phyloP scores from a whole-genome alignment of 2,329 filamentous ascomycete genomes.

The Dactylellina parvicollis region DNA sequence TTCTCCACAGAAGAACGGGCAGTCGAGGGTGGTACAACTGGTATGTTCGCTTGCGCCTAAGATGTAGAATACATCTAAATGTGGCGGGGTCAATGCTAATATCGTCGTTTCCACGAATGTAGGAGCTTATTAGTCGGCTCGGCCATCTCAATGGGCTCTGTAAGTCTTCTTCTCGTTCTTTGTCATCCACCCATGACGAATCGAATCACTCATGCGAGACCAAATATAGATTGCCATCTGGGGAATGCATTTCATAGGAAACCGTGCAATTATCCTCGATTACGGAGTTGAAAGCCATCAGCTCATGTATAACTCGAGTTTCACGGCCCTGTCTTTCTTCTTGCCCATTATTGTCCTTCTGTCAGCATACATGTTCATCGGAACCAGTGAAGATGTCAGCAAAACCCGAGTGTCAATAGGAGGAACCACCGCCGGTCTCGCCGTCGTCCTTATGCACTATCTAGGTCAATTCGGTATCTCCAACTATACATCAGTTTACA shows the following conservation, averaged over 20 bases:
- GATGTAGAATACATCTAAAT: neutral
- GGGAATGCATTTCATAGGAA: constrained; percentile 81
- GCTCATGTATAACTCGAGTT: constrained; percentile 76
- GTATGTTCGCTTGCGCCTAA: constrained; percentile 62
- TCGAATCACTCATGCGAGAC: constrained; percentile 12
- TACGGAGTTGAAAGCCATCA: constrained; percentile 72
- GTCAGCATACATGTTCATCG: constrained; percentile 76
- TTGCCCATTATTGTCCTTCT: constrained; percentile 79
- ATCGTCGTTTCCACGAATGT: constrained; percentile 11
- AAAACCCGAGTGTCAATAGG: constrained; percentile 71
- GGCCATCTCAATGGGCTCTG: constrained; percentile 77
- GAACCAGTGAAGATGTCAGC: constrained; percentile 68
- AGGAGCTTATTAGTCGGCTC: constrained; percentile 73
- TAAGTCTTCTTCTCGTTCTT: constrained; percentile 75
- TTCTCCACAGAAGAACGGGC: constrained; percentile 79
- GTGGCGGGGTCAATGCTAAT: neutral
- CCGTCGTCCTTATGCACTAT: constrained; percentile 88
- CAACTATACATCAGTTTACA: constrained; percentile 77
- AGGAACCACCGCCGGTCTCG: constrained; percentile 75
- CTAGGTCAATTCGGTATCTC: constrained; percentile 79
- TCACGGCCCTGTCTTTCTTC: constrained; percentile 81
- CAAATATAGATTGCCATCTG: constrained; percentile 64
- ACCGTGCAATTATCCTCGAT: constrained; percentile 78
- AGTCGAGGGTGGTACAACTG: constrained; percentile 75
- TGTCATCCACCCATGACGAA: constrained; percentile 12